Evolutionary conservation across 768 basidiomycete species (phyloP), one percentile per base, ranked within the genome.

Genomic region (Russula abietina): DNA sequence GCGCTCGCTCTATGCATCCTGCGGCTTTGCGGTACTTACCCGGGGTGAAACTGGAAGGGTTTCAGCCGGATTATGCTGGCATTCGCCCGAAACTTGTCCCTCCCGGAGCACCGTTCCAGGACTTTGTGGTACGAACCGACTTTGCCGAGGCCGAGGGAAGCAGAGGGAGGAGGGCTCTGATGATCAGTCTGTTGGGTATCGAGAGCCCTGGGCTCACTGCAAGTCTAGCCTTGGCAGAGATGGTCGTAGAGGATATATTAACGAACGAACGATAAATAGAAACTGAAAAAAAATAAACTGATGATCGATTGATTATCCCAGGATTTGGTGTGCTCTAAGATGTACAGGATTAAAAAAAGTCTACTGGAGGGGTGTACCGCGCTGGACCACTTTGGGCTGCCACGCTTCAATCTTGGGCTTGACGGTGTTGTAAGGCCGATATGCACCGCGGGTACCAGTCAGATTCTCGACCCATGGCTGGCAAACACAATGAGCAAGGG

Each of bases 141-240:
- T 83, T 84, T 69, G 56, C 71, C 65, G 52, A 71, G 72, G 56
- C 71, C 65, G 52, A 71, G 72, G 38, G 64, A 55, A 55, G 70
- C 67, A 41, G 67, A 59, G 50, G 75, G 75, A 66, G 65, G 12
- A 66, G 65, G 12, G 59, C 60, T 28, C 76, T 79, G 2, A 87
- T 98, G 85, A 80, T 98, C 67, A 93, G 85, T 71, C 75, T 97
- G 64, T 72, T 93, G 71, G 93, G 94, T 0, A 93, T 98, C 65
- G 93, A 97, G 71, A 91, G 88, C 65, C 96, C 96, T 0, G 96
- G 96, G 0, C 74, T 98, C 71, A 98, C 96, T 4, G 83, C 89
- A 11, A 83, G 83, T 69, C 80, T 98, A 67, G 93, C 91, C 4
- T 88, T 96, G 39, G 96, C 89, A 2, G 91, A 96, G 74, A 74